Conservation (phyloP, 2,329 filamentous ascomycete genomes). For the Alternaria triticina region DNA sequence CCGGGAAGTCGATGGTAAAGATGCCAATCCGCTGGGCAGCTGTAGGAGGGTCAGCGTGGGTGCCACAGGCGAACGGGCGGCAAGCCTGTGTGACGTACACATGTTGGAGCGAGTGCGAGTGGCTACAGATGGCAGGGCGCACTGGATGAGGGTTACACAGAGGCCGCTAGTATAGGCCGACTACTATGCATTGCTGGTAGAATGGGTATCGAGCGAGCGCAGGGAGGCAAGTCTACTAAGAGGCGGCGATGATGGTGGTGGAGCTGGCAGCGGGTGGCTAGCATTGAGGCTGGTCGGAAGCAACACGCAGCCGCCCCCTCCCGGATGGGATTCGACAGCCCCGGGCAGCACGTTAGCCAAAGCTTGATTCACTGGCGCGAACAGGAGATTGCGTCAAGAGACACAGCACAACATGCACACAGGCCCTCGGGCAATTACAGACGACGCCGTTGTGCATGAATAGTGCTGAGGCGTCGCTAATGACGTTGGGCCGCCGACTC, state of each 20-base stretch:
- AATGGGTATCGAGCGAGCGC: neutral
- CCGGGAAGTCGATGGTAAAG: slow-evolving; percentile 47
- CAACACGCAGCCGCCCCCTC: slow-evolving; percentile 1
- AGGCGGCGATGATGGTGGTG: neutral
- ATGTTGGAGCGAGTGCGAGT: slow-evolving; percentile 33
- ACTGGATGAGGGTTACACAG: slow-evolving; percentile 16
- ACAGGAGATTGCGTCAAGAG: slow-evolving; percentile 5
- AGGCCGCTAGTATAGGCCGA: slow-evolving; percentile 11
- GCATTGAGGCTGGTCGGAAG: slow-evolving; percentile 26
- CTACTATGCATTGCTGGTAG: slow-evolving; percentile 25
- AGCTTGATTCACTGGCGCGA: slow-evolving; percentile 26
- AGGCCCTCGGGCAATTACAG: neutral
- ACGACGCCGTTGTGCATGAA: neutral
- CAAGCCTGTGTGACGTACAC: slow-evolving; percentile 44
- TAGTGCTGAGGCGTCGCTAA: neutral
- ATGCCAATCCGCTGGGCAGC: slow-evolving; percentile 44
- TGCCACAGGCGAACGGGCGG: neutral
- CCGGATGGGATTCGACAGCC: slow-evolving; percentile 2
- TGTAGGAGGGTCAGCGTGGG: slow-evolving; percentile 19
- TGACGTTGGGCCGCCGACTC: neutral
- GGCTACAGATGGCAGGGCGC: neutral
- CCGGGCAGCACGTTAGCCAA: slow-evolving; percentile 29
- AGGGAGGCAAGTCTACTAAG: neutral
- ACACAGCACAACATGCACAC: neutral
- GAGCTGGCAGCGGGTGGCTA: slow-evolving; percentile 4